A percentile compares a stretch with the other conserved stretches of the same genome.
These are phyloP conservation scores for Ceratobasidium sp. DNA, from an alignment of 1,284 basidiomycete genomes.

Conservation along the genomic window DNA sequence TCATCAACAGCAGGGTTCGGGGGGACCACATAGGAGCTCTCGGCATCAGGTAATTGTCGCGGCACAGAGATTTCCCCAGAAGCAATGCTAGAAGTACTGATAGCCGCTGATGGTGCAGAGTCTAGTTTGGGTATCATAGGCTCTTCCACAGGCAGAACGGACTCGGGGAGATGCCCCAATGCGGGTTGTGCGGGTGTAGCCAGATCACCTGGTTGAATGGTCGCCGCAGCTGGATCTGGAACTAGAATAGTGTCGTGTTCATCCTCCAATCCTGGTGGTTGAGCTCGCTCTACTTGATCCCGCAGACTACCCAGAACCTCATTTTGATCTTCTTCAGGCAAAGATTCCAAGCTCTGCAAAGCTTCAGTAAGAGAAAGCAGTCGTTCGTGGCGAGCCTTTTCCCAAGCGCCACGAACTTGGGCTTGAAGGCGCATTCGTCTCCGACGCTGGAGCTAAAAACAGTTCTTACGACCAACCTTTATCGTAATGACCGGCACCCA, in stretches of 20 bases:
- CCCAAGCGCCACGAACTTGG: slow-evolving; percentile 66
- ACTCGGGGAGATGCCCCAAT: not conserved
- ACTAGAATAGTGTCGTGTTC: not conserved
- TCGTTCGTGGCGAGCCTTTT: slow-evolving; percentile 66
- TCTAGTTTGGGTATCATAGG: not conserved
- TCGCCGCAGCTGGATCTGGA: not conserved
- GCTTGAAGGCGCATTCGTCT: slow-evolving; percentile 63
- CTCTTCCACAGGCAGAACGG: not conserved
- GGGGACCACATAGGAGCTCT: not conserved
- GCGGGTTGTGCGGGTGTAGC: not conserved
- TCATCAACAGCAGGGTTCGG: not conserved
- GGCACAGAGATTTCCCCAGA: not conserved
- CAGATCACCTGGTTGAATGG: not conserved
- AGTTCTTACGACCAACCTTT: not conserved
- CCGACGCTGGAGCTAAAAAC: slow-evolving; percentile 55
- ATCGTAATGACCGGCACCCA: slow-evolving; percentile 54
- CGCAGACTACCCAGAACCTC: slow-evolving; percentile 5
- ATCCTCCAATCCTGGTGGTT: not conserved
- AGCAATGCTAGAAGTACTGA: not conserved
- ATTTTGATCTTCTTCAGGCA: slow-evolving; percentile 58
- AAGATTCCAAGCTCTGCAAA: slow-evolving; percentile 57
- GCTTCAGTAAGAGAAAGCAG: slow-evolving; percentile 63
- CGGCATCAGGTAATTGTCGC: not conserved
- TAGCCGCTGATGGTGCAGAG: not conserved
- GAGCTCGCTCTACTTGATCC: not conserved